These are phyloP conservation scores for Aureobasidium melanogenum DNA, from an alignment of 2,329 filamentous ascomycete genomes.

Conservation along the genomic window DNA sequence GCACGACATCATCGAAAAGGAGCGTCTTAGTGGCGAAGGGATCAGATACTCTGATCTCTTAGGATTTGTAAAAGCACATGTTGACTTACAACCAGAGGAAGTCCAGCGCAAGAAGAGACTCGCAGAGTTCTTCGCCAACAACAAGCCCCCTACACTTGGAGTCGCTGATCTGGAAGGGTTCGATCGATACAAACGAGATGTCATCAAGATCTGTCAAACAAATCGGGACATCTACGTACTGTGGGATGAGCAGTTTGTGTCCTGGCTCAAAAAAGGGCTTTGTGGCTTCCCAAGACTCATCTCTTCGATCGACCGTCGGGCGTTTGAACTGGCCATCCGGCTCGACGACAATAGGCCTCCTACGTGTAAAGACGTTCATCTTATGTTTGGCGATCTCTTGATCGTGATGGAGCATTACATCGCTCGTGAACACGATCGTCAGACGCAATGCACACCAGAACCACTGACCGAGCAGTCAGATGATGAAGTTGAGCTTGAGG, in stretches of 20 bases:
- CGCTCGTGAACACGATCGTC: background rate
- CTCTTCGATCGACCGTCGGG: background rate
- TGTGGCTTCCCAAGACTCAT: background rate
- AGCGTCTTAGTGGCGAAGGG: background rate
- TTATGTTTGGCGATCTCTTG: background rate
- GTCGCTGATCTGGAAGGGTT: background rate
- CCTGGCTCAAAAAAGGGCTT: background rate
- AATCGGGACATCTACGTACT: background rate
- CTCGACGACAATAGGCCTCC: background rate
- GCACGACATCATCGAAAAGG: background rate
- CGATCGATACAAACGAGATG: background rate
- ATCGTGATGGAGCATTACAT: background rate
- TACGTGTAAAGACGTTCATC: background rate
- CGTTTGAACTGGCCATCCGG: background rate
- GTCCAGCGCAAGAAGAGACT: background rate
- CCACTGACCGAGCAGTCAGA: background rate
- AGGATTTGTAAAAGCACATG: background rate
- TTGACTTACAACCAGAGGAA: background rate
- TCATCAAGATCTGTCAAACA: background rate
- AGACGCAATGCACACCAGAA: background rate
- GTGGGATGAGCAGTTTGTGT: background rate
- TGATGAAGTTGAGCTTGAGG: background rate
- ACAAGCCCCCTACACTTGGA: background rate
- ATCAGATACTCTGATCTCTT: background rate
- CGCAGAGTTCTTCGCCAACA: background rate